Evolutionary conservation across 208 protist genomes (phyloP), one percentile per base, ranked within the genome.

Genomic region (Acanthamoeba lugdunensis): DNA sequence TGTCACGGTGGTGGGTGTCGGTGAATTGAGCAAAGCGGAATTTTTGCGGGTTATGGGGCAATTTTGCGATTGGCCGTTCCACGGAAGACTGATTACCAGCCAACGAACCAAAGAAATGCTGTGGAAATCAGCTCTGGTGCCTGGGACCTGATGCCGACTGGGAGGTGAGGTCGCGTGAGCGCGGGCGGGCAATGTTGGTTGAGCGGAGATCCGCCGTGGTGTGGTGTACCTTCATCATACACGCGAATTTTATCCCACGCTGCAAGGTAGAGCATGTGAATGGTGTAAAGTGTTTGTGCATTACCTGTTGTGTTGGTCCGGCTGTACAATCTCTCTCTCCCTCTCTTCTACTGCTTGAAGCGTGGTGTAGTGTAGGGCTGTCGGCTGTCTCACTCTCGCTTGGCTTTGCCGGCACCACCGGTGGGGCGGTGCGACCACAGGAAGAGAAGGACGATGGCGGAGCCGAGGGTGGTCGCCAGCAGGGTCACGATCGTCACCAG

Each of bases 391-490:
- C 71, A 79, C 41, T 79, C 71, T 25, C 4, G 71, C 71, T 33
- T 79, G 16, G 30, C 41, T n/a, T 79, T 33, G 71, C 33, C 30
- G 21, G 9, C 2, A 37, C 71, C 3, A 23, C 23, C 11, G 14
- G 1, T 33, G 69, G 0, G n/a, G 9, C 69, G 69, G 41, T 45
- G 41, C 41, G 48, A 50, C 71, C 71, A 33, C 30, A 79, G 71
- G 33, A 48, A 79, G 71, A 48, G n/a, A 9, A 79, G 71, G 23
- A 79, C 71, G 37, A 79, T 0, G 16, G 30, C 30, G 16, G 71
- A 33, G 30, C 71, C 71, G 11, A 79, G 71, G 23, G 71, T 48
- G 33, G 71, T 79, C 33, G 71, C 71, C 33, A 79, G 71, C 71
- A 79, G 41, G 23, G 71, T 79, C 16, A 79, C 33, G 14, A 48